These are phyloP conservation scores for Hymenoscyphus repandus DNA, from an alignment of 2,329 filamentous ascomycete genomes.

Conservation along the genomic window DNA sequence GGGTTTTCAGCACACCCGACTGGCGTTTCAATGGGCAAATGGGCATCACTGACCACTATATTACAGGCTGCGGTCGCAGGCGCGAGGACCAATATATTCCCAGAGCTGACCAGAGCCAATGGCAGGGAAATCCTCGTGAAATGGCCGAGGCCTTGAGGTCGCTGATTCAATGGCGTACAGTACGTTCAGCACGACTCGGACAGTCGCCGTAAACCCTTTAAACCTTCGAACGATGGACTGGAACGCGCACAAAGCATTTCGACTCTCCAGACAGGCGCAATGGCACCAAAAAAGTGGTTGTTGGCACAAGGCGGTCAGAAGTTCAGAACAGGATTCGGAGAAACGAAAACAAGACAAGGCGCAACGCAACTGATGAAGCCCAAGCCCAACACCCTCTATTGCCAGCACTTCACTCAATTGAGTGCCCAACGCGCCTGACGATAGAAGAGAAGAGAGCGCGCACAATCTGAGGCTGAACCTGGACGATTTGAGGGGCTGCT, in stretches of 20 bases:
- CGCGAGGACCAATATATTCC: slow-evolving; percentile 13
- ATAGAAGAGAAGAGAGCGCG: slow-evolving; percentile 6
- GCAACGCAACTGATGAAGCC: slow-evolving; percentile 3
- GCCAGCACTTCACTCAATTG: slow-evolving; percentile 9
- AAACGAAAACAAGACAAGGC: slow-evolving; percentile 9
- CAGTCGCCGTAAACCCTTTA: slow-evolving; percentile 24
- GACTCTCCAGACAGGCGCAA: slow-evolving; percentile 23
- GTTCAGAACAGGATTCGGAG: slow-evolving; percentile 1
- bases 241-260: slow-evolving; percentile 31
- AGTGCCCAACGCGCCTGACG: slow-evolving; percentile 11
- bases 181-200: slow-evolving; percentile 1
- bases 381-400: slow-evolving; percentile 1
- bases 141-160: slow-evolving; percentile 17
- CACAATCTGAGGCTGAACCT: slow-evolving; percentile 2
- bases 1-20: not conserved
- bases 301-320: slow-evolving; percentile 20
- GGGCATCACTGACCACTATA: slow-evolving; percentile 30
- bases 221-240: slow-evolving; percentile 27
- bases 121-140: slow-evolving; percentile 6
- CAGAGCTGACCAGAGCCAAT: slow-evolving; percentile 22
- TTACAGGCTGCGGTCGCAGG: slow-evolving; percentile 24
- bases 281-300: slow-evolving; percentile 21
- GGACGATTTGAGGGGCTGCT: slow-evolving; percentile 13
- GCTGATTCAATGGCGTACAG: slow-evolving; percentile 24
- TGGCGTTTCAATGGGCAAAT: slow-evolving; percentile 6